Base-by-base conservation (phyloP, 345 rosid species). In the Rubroshorea leprosula region DNA sequence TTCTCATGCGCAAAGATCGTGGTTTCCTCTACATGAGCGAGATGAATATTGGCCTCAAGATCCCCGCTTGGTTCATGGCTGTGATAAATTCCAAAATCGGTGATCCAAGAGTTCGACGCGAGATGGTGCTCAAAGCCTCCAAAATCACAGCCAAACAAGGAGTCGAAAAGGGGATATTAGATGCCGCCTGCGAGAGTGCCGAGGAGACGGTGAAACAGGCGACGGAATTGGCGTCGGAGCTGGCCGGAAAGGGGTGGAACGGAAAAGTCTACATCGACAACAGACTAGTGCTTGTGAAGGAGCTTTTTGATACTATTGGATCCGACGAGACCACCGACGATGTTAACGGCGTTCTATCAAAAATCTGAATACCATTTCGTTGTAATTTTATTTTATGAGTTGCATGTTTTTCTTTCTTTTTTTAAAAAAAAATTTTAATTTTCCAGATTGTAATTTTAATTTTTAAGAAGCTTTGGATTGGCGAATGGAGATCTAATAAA, bases 1-100 rank as follows among this genome's bases (percentile, higher is more conserved):
- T 77, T 17, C 52, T 75, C 18, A 77, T 84, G 87, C 70, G 81
- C 60, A 72, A 70, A n/a, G 85, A 79, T 31, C 64, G 71, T 23
- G 90, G 90, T 6, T 83, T 79, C 56, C 53, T 84, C 55, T 84
- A 84, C 75, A 77, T 79, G 83, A 79, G 83, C 58, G 90, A 84
- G 72, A 13, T 79, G 39, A 78, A 84, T 31, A 51, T 81, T 3
- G 77, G 77, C 60, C 74, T 81, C 7, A 48, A 55, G 26, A 3
- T 81, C 0, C 53, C 85, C 8, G 72, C 61, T 23, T 77, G 77
- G 59, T 55, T 77, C 70, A 0, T 60, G 31, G 73, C 64, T 17
- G 2, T 77, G 61, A 23, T 84, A 2, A 51, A 66, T 69, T 38
- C 56, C 23, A 79, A 72, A 76, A 0, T 81, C 14, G 70, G 71